Percentiles rank a stretch among this genome's conserved stretches.
phyloP scores from a whole-genome alignment of 495 filamentous ascomycete genomes.

The Aspergillus sclerotiicarbonarius region DNA sequence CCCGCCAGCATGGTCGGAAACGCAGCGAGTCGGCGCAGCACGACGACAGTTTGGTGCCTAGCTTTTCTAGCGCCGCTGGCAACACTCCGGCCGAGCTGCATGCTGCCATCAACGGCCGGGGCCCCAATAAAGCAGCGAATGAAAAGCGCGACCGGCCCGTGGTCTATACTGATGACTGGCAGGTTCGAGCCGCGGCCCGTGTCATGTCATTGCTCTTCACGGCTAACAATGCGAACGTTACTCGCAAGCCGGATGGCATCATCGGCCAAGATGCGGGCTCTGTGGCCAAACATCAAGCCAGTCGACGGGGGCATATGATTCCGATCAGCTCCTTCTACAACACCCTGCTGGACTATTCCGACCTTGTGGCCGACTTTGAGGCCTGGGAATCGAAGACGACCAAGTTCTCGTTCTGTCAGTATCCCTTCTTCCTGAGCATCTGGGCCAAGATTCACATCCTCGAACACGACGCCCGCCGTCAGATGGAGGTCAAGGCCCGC shows the following conservation, averaged over 20 bases:
- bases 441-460: conserved; percentile 91
- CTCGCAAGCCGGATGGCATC: conserved; percentile 30
- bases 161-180: conserved; percentile 85
- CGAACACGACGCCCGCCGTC: conserved; percentile 84
- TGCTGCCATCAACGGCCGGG: conserved; percentile 68
- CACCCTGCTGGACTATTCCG: conserved; percentile 77
- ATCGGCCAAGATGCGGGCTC: conserved; percentile 20
- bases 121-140: conserved; percentile 42
- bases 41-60: conserved; percentile 66
- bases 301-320: conserved; percentile 60
- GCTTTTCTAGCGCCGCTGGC: conserved; percentile 58
- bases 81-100: conserved; percentile 70
- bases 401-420: conserved; percentile 90
- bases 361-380: conserved; percentile 86
- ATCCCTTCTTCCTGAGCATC: conserved; percentile 90
- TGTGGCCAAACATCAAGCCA: conserved; percentile 39
- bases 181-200: conserved; percentile 77
- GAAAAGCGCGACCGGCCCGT: conserved; percentile 50
- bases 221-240: conserved; percentile 64
- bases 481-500: conserved; percentile 87
- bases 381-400: conserved; percentile 74
- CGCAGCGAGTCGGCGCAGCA: conserved; percentile 53
- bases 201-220: conserved; percentile 81
- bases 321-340: conserved; percentile 87
- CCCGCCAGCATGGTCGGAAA: conserved; percentile 69